Conservation (phyloP, 2,329 filamentous ascomycete species). For the Trichoderma polysporum region DNA sequence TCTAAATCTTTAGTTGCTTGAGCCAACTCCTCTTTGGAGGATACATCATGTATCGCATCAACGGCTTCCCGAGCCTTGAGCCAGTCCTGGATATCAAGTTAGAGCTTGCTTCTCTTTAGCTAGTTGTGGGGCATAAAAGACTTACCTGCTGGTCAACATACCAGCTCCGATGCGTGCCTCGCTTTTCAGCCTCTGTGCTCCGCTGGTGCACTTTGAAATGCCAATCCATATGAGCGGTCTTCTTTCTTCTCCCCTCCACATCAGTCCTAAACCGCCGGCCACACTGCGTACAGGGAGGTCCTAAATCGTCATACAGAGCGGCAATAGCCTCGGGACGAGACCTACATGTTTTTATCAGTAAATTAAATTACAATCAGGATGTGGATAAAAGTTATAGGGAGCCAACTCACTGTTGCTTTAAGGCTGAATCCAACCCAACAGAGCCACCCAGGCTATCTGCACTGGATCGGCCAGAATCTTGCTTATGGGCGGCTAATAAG, state of each 20-base stretch:
- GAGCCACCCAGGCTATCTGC: conserved; percentile 49
- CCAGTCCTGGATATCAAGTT: conserved; percentile 66
- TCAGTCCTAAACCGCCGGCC: conserved; percentile 81
- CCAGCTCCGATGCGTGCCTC: conserved; percentile 89
- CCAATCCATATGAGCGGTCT: conserved; percentile 94
- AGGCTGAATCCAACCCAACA: conserved; percentile 63
- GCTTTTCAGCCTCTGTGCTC: conserved; percentile 79
- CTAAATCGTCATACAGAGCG: conserved; percentile 74
- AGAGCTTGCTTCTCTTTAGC: not conserved
- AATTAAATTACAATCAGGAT: not conserved
- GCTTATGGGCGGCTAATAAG: conserved; percentile 35
- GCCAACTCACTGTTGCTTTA: conserved; percentile 67
- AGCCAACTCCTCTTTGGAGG: conserved; percentile 34
- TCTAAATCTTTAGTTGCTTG: conserved; percentile 40
- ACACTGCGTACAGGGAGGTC: conserved; percentile 87
- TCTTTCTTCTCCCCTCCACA: conserved; percentile 76
- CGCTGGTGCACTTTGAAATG: conserved; percentile 93
- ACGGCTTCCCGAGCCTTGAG: conserved; percentile 78
- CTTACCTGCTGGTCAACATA: conserved; percentile 84
- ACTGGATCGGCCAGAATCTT: conserved; percentile 25
- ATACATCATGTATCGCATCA: conserved; percentile 56
- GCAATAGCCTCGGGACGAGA: conserved; percentile 73
- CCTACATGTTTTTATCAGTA: conserved; percentile 41
- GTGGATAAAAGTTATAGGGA: not conserved
- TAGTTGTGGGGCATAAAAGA: not conserved